These are phyloP conservation scores for Salix exigua DNA, from an alignment of 345 rosid species.

Conservation along the genomic window DNA sequence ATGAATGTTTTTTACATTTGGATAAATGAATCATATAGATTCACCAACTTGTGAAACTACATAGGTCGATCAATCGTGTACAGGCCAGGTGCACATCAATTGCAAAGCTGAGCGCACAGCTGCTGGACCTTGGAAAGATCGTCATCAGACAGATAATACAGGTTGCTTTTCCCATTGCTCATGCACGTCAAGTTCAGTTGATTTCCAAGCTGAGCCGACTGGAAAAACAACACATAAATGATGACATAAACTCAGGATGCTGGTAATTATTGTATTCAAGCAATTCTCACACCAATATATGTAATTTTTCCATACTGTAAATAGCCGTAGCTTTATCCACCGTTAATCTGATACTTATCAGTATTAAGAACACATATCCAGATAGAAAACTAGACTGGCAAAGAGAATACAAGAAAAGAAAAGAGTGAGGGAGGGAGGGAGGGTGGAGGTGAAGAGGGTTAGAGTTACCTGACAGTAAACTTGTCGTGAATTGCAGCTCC, in stretches of 20 bases:
- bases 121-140: slow-evolving; percentile 28
- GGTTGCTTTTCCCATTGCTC: slow-evolving; percentile 40
- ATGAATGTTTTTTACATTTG: slow-evolving; percentile 6
- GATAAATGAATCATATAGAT: slow-evolving; percentile 9
- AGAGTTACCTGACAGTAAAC: slow-evolving; percentile 59
- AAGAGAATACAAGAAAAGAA: not conserved
- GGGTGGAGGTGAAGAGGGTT: not conserved
- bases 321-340: not conserved
- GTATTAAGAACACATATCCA: not conserved
- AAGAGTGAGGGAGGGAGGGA: not conserved
- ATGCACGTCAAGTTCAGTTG: slow-evolving; percentile 63
- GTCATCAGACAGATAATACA: slow-evolving; percentile 25
- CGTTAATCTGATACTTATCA: not conserved
- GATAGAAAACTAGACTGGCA: not conserved
- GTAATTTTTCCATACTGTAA: not conserved
- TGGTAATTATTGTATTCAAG: not conserved
- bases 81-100: slow-evolving; percentile 27
- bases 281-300: not conserved
- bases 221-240: slow-evolving; percentile 19
- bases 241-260: not conserved
- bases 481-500: slow-evolving; percentile 33
- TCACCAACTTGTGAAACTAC: not conserved
- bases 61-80: not conserved
- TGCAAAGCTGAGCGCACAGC: slow-evolving; percentile 60
- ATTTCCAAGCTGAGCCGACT: slow-evolving; percentile 49